Evolutionary conservation across 768 basidiomycete genomes (phyloP), one percentile per base, ranked within the genome.

Genomic region (Russula emetica): DNA sequence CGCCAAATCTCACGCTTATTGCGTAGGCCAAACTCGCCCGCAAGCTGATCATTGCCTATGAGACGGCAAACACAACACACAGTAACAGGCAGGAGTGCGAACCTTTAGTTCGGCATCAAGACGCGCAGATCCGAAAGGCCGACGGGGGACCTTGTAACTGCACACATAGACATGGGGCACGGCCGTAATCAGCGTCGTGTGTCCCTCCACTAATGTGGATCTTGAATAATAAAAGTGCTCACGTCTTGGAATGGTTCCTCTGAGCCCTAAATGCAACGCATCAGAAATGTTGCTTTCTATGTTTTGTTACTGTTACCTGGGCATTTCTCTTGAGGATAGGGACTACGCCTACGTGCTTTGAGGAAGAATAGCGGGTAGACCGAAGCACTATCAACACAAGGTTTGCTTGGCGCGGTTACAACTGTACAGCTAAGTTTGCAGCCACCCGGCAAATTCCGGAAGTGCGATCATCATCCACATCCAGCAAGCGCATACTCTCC

Each of bases 1-100:
- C 97, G 92, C 97, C 96, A 99, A 82, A 98, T 97, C 82, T 99
- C 97, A 76, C 96, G 91, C 85, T 99, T 99, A 91, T 98, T 98
- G 78, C 95, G 92, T 76, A 98, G 92, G 77, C 97, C 97, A 83
- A 95, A 98, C 81, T 99, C 97, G 79, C 97, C 96, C 59, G 95
- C 96, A 78, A 98, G 95, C 96, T 97, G 71, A 45, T 58, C 49
- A 42, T 18, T 24, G 30, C 32, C 24, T 5, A 22, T 45, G 52
- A 60, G 36, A 30, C 42, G 28, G 49, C 16, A 49, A 28, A 38
- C n/a, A 10, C 5, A 38, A 44, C 30, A 26, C 50, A 52, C 61
- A 34, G 49, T 60, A 34, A 28, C n/a, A 58, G 0, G 8, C 10
- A 11, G 0, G 38, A 13, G 44, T 10, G 50, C 40, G 14, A 20